These are phyloP conservation scores for Cercophora sp. DNA, from an alignment of 495 filamentous ascomycete species.

Conservation along the genomic window DNA sequence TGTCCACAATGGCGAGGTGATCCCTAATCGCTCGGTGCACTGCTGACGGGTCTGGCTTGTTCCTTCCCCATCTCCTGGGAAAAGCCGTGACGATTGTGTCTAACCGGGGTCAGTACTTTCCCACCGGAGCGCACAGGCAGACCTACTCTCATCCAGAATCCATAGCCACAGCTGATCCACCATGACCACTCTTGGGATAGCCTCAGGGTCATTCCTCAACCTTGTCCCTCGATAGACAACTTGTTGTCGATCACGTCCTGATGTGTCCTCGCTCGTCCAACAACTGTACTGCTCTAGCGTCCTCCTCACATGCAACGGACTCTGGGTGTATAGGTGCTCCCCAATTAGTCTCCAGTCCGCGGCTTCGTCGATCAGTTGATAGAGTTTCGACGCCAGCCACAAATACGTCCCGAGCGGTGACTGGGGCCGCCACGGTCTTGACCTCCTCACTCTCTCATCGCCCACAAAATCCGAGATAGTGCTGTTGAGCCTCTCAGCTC, in stretches of 20 bases:
- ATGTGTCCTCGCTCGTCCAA: conserved; percentile 21
- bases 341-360: conserved; percentile 25
- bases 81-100: conserved; percentile 66
- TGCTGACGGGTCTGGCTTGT: conserved; percentile 63
- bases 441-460: conserved; percentile 11
- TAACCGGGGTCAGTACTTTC: background rate
- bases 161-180: conserved; percentile 74
- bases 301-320: conserved; percentile 16
- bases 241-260: conserved; percentile 19
- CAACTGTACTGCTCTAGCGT: conserved; percentile 23
- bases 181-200: conserved; percentile 65
- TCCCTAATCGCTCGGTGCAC: conserved; percentile 51
- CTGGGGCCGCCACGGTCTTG: conserved; percentile 20
- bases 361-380: conserved; percentile 26
- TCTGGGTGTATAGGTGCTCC: conserved; percentile 21
- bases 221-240: conserved; percentile 20
- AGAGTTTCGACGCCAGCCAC: conserved; percentile 24
- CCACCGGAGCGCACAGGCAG: background rate
- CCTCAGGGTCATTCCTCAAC: conserved; percentile 19
- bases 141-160: conserved; percentile 52
- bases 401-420: conserved; percentile 21
- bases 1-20: conserved; percentile 35
- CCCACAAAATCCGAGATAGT: conserved; percentile 2
- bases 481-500: conserved; percentile 17
- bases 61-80: conserved; percentile 63